These are phyloP conservation scores for Theileria sp. DNA, from an alignment of 169 alveolate genomes.

Conservation along the genomic window DNA sequence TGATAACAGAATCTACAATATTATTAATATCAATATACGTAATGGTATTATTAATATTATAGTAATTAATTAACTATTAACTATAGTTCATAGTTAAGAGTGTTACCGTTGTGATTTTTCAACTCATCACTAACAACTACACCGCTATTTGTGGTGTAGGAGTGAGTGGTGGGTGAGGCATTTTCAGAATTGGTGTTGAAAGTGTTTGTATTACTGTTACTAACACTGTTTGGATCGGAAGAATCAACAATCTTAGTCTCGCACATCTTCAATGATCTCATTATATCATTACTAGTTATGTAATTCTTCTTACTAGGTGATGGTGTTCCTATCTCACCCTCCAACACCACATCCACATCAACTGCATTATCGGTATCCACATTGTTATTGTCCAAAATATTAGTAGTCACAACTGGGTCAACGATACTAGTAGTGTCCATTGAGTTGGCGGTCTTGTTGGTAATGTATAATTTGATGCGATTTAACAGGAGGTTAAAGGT, in stretches of 20 bases:
- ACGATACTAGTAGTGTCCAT: not conserved
- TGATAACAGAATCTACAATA: no score
- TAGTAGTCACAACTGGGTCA: not conserved
- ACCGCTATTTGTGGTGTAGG: not conserved
- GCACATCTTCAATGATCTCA: not conserved
- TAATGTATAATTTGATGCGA: conserved; percentile 29
- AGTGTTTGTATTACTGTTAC: not conserved
- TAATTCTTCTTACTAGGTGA: not conserved
- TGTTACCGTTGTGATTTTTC: no score
- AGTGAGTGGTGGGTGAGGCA: not conserved
- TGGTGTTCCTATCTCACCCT: not conserved
- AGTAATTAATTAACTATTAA: no score
- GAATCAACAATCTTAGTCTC: not conserved
- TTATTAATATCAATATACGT: no score
- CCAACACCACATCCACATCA: not conserved
- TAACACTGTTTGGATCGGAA: not conserved
- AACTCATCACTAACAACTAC: no score
- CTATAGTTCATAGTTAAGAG: no score
- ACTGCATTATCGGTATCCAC: not conserved
- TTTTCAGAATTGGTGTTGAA: not conserved
- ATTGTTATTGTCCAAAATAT: not conserved
- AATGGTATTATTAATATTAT: no score
- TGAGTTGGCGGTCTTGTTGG: not conserved
- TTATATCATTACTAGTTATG: no score
- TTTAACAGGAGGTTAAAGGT: conserved; percentile 29